A percentile compares a stretch with the other conserved stretches of the same genome.
These are phyloP conservation scores for Dendrostoma leiphaemia DNA, from an alignment of 2,329 filamentous ascomycete species.

Conservation along the genomic window DNA sequence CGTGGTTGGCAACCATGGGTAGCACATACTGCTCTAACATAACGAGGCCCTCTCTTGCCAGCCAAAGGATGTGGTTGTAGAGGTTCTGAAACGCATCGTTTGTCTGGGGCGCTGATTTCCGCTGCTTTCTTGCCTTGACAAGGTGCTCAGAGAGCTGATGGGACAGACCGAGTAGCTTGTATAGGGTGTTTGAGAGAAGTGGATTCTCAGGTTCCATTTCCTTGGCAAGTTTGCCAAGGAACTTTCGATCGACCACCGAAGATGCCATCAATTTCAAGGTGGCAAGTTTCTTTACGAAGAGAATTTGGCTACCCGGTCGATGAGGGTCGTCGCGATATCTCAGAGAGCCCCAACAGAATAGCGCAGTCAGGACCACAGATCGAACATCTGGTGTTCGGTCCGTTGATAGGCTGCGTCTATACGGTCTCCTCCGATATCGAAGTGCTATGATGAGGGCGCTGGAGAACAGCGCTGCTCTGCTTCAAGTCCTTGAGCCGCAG, in stretches of 20 bases:
- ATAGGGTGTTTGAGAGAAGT: conserved; percentile 77
- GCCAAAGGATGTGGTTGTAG: conserved; percentile 89
- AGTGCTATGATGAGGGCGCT: not conserved
- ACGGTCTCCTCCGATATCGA: not conserved
- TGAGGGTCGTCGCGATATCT: not conserved
- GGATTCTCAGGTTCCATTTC: conserved; percentile 75
- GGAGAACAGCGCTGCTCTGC: not conserved
- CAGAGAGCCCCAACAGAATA: too few species aligned
- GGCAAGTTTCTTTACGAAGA: not conserved
- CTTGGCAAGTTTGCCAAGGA: conserved; percentile 84
- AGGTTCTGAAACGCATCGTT: conserved; percentile 78
- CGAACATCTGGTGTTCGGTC: too few species aligned
- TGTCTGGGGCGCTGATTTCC: conserved; percentile 75
- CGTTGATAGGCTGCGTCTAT: not conserved
- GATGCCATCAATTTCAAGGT: conserved; percentile 70
- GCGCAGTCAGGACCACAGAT: too few species aligned
- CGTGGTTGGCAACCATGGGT: conserved; percentile 75
- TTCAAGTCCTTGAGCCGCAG: not conserved
- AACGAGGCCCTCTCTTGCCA: conserved; percentile 84
- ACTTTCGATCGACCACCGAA: conserved; percentile 96
- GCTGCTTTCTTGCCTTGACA: conserved; percentile 77
- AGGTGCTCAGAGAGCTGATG: conserved; percentile 84
- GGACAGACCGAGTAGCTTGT: conserved; percentile 87
- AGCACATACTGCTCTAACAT: conserved; percentile 87
- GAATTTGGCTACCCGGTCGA: conserved; percentile 3